Evolutionary conservation across 495 filamentous ascomycete genomes (phyloP).

Genomic region (Xylaria grammica): DNA sequence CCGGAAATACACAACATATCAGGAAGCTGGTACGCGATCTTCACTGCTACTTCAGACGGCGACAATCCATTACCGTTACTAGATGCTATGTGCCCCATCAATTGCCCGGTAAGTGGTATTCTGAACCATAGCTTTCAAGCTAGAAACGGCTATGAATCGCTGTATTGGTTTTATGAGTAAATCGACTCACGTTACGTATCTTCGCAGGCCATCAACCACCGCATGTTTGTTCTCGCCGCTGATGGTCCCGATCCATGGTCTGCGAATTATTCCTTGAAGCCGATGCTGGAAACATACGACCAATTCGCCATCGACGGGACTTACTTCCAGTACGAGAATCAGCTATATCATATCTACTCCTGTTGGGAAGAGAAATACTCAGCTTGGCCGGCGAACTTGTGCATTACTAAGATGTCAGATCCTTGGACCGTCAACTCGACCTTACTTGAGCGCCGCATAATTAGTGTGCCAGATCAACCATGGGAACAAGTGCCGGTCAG

Average conservation of each 20-base stretch:
- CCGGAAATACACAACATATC: conserved; percentile 54
- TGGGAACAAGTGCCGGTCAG: conserved; percentile 53
- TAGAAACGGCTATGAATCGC: conserved; percentile 7
- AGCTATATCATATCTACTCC: conserved; percentile 56
- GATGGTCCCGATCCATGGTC: conserved; percentile 49
- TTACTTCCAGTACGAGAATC: conserved; percentile 47
- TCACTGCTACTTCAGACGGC: conserved; percentile 51
- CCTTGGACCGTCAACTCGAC: conserved; percentile 52
- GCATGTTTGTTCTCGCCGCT: conserved; percentile 56
- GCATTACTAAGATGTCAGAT: conserved; percentile 53
- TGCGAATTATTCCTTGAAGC: conserved; percentile 45
- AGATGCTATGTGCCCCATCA: conserved; percentile 38
- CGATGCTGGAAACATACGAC: conserved; percentile 55
- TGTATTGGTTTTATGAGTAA: background rate
- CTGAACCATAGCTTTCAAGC: background rate
- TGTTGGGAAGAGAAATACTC: conserved; percentile 55
- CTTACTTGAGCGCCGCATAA: conserved; percentile 48
- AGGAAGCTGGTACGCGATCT: conserved; percentile 56
- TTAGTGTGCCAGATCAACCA: conserved; percentile 48
- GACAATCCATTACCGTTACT: conserved; percentile 35
- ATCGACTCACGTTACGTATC: conserved; percentile 39
- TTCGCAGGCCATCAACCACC: conserved; percentile 53
- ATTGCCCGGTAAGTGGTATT: conserved; percentile 41
- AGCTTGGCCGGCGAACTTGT: conserved; percentile 57
- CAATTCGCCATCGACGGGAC: conserved; percentile 60